These are phyloP conservation scores for Voacanga thouarsii DNA, from an alignment of 257 asterid genomes.

Conservation along the genomic window DNA sequence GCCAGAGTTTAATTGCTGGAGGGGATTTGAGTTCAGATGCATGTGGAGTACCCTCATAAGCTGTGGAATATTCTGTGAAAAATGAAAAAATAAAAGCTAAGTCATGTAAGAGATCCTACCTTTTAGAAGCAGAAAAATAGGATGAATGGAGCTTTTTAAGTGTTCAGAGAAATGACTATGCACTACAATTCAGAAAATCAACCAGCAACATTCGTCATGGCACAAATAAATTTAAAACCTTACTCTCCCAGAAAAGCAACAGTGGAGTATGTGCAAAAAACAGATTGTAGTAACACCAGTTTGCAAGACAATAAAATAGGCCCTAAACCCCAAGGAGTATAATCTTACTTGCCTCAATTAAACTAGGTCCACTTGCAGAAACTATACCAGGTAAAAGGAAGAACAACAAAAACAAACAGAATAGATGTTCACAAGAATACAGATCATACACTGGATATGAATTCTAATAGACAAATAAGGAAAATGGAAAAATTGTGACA, in stretches of 20 bases:
- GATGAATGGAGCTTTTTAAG: not conserved
- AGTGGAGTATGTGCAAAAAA: not conserved
- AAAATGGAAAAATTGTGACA: not conserved
- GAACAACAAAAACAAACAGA: not conserved
- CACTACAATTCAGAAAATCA: not conserved
- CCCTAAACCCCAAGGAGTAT: not conserved
- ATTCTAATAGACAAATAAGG: not conserved
- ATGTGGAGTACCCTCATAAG: slow-evolving; percentile 42
- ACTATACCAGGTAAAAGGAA: not conserved
- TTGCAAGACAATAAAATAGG: not conserved
- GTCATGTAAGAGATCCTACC: not conserved
- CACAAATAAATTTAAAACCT: too few species aligned
- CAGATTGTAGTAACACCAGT: not conserved
- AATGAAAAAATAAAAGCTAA: slow-evolving; percentile 2
- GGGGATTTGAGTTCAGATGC: slow-evolving; percentile 50
- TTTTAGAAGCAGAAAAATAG: slow-evolving; percentile 2
- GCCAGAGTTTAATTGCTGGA: slow-evolving; percentile 52
- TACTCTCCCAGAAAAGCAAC: not conserved
- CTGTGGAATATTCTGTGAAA: slow-evolving; percentile 36
- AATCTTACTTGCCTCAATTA: not conserved
- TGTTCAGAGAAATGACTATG: too few species aligned
- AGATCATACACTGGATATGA: too few species aligned
- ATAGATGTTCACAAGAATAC: not conserved
- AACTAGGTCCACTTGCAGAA: too few species aligned
- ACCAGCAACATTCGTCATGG: not conserved